A percentile compares a stretch with the other conserved stretches of the same genome.
Conservation (phyloP, 2,329 filamentous ascomycete genomes). For the Fusarium armeniacum region DNA sequence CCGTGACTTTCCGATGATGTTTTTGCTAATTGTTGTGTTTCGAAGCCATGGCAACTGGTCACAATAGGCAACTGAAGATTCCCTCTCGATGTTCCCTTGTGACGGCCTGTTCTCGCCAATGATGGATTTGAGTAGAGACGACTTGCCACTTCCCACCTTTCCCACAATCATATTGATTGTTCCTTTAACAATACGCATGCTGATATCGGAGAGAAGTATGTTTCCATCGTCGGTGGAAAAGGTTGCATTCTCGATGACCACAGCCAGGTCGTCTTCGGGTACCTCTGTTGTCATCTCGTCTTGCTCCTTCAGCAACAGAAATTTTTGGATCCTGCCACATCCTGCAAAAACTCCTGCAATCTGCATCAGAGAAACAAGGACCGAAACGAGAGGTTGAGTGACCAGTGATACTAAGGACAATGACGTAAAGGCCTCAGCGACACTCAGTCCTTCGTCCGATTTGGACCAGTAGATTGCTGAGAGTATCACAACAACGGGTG, state of each 20-base stretch:
- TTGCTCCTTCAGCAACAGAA: conserved; percentile 50
- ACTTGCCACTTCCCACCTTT: conserved; percentile 61
- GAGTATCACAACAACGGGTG: conserved; percentile 54
- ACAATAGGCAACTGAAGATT: conserved; percentile 57
- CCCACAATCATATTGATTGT: conserved; percentile 57
- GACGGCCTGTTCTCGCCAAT: conserved; percentile 54
- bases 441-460: conserved; percentile 49
- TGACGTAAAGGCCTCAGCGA: conserved; percentile 55
- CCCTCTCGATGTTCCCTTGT: conserved; percentile 48
- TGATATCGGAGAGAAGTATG: conserved; percentile 47
- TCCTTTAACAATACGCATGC: conserved; percentile 35
- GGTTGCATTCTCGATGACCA: conserved; percentile 25
- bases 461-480: conserved; percentile 54
- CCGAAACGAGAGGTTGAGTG: conserved; percentile 51
- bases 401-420: conserved; percentile 55
- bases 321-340: conserved; percentile 53
- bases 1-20: conserved; percentile 54
- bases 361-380: conserved; percentile 54
- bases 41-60: conserved; percentile 61
- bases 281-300: neutral
- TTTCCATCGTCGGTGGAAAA: conserved; percentile 37
- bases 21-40: conserved; percentile 57
- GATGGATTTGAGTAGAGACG: conserved; percentile 56
- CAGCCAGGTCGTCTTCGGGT: neutral
- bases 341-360: conserved; percentile 54